Percentiles rank a stretch among this genome's conserved stretches.
phyloP scores from a whole-genome alignment of 164 flowering plant genomes.

The Magnolia officinalis region DNA sequence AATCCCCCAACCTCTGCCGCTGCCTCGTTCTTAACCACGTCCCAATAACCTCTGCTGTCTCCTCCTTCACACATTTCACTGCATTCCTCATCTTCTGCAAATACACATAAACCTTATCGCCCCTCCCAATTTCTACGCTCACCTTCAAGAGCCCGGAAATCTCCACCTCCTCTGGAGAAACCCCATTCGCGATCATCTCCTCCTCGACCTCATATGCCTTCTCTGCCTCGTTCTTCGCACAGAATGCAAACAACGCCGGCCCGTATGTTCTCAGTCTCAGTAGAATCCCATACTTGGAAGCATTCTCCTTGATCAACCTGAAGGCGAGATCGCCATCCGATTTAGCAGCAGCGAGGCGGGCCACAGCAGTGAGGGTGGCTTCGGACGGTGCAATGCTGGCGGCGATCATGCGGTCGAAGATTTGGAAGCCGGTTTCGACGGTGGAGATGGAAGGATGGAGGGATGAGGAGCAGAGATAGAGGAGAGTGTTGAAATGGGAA shows the following conservation, averaged over 20 bases:
- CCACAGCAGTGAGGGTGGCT: conserved; percentile 69
- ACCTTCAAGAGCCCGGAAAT: conserved; percentile 59
- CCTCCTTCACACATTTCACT: conserved; percentile 45
- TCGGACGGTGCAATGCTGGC: conserved; percentile 49
- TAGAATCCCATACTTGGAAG: conserved; percentile 16
- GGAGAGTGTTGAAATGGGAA: conserved; percentile 57
- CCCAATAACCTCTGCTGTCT: conserved; percentile 52
- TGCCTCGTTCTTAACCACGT: conserved; percentile 48
- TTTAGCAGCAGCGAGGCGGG: conserved; percentile 69
- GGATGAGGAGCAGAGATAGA: conserved; percentile 66
- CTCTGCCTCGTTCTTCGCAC: conserved; percentile 45
- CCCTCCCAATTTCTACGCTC: conserved; percentile 41
- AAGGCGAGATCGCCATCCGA: conserved; percentile 70
- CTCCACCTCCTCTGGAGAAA: conserved; percentile 61
- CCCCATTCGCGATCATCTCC: conserved; percentile 41
- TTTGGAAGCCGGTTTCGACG: conserved; percentile 46
- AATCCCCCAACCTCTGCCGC: conserved; percentile 35
- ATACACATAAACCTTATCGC: conserved; percentile 61
- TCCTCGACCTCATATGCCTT: conserved; percentile 77
- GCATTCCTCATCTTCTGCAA: conserved; percentile 63
- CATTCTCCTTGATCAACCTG: conserved; percentile 45
- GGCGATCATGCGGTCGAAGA: conserved; percentile 51
- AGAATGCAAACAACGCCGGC: conserved; percentile 68
- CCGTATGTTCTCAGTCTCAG: conserved; percentile 64
- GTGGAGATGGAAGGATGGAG: conserved; percentile 32